Evolutionary conservation across 768 basidiomycete species (phyloP), one percentile per base, ranked within the genome.

Genomic region (Suillus weaverae): DNA sequence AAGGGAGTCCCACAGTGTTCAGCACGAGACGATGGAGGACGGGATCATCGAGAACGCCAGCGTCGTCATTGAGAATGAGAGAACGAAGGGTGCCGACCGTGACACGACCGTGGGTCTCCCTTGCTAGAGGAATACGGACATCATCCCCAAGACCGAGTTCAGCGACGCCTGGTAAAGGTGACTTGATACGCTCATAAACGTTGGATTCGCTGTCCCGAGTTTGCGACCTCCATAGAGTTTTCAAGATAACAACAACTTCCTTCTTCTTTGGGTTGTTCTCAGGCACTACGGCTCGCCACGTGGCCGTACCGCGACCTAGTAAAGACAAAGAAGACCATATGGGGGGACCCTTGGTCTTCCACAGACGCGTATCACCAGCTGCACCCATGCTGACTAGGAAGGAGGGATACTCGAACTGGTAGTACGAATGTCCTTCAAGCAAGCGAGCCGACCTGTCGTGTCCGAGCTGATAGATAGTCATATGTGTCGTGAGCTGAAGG

Each of bases 11-110:
- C 32, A 60, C 38, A 54, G 66, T 70, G 13, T 53, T 35, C n/a
- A 73, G 62, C 30, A 66, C 33, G 26, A 71, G 60, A 46, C 68
- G 65, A 57, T 72, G 70, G 14, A 69, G 68, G 50, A 69, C n/a
- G 10, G 56, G 38, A 26, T 48, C 46, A 14, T 48, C 5, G 5
- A 10, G 46, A 6, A 48, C 53, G 10, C 32, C 3, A 18, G 2
- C 30, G 5, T 20, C 18, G 20, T 54, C 10, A 4, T 33, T 10
- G 7, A 53, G 18, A 33, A 33, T 54, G 10, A 18, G 6, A 1
- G 32, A 54, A 20, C 53, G 53, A 2, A 54, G 32, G 32, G 18
- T 20, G 32, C 32, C 18, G 32, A 54, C 18, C 2, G 32, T 33
- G 3, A 54, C 32, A 54, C 5, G 9, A 30, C 8, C 16, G 16